Evolutionary conservation across 768 basidiomycete species (phyloP), one percentile per base, ranked within the genome.

Genomic region (Rhizopogon vesiculosus): DNA sequence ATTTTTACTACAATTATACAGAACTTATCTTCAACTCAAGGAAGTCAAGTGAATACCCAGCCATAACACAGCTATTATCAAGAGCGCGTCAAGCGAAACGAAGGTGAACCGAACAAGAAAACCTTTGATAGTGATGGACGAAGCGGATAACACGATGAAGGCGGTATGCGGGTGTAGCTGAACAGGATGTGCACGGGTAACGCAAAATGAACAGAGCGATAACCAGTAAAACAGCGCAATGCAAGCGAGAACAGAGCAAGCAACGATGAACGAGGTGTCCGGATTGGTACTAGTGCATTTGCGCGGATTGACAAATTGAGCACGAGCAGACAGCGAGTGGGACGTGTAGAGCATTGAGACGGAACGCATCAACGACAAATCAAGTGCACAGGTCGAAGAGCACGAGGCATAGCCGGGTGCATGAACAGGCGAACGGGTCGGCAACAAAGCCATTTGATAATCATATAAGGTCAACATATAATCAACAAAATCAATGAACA

Each of bases 401-500:
- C 19, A 31, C 3, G 19, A 29, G 29, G 29, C 29, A 53, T 49
- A 55, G 38, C 40, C 50, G 54, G 28, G 29, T 33, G 50, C 48
- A 40, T 51, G 28, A n/a, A 51, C 54, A 40, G 54, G 19, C 22
- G 48, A 15, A 40, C 25, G 12, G 31, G 16, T 45, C 13, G 19
- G 39, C 12, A 3, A n/a, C 16, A 55, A 55, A 53, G 28, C 51
- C 51, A 55, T 55, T 55, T 53, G 54, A 55, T 55, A 55, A 55
- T 53, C 54, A 55, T 53, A 55, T 55, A 55, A 52, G 25, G 53
- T 53, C 51, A 53, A 55, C 15, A 51, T 8, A 53, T 51, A 52
- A 55, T 53, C 25, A 29, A 55, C 54, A 54, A 46, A 54, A 45
- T 38, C n/a, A 33, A 54, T 28, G 54, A 33, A 28, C 28, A 52